Percentiles rank a stretch among this genome's conserved stretches.
Evolutionary conservation across 768 basidiomycete genomes (phyloP).

Genomic region (Calocera viscosa): DNA sequence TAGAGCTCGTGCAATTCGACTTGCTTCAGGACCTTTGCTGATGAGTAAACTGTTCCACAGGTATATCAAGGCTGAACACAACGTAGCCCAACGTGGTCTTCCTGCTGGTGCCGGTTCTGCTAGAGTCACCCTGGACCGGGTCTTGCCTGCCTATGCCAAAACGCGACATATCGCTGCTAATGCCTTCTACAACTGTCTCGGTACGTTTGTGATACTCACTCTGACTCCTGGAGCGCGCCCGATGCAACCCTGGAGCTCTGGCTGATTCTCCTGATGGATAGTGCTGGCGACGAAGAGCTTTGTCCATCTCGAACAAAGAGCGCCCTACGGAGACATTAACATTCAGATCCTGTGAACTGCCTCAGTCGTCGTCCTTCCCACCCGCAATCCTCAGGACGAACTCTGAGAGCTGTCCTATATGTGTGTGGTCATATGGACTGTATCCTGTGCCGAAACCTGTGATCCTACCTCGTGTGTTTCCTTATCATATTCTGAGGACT

Average conservation of each 20-base stretch:
- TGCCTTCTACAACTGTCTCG: constrained; percentile 76
- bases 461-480: too few relatives aligned
- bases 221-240: background rate
- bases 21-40: background rate
- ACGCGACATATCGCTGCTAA: constrained; percentile 67
- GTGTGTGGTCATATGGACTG: too few relatives aligned
- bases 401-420: too few relatives aligned
- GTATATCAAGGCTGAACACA: constrained; percentile 40
- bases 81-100: constrained; percentile 54
- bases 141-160: constrained; percentile 54
- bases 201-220: constrained; percentile 29
- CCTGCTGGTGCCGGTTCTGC: constrained; percentile 32
- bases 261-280: constrained; percentile 23
- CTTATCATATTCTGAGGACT: too few relatives aligned
- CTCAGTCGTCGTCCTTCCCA: too few relatives aligned
- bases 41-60: constrained; percentile 28
- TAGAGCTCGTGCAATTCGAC: constrained; percentile 42
- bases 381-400: background rate
- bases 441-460: too few relatives aligned
- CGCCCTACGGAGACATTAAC: constrained; percentile 44
- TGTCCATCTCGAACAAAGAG: constrained; percentile 45
- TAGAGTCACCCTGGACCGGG: constrained; percentile 45
- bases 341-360: constrained; percentile 30
- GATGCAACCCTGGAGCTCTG: background rate
- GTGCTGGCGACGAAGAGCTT: constrained; percentile 69